Evolutionary conservation across 176 grass and related monocot species (phyloP).

Genomic region (Eleusine indica): DNA sequence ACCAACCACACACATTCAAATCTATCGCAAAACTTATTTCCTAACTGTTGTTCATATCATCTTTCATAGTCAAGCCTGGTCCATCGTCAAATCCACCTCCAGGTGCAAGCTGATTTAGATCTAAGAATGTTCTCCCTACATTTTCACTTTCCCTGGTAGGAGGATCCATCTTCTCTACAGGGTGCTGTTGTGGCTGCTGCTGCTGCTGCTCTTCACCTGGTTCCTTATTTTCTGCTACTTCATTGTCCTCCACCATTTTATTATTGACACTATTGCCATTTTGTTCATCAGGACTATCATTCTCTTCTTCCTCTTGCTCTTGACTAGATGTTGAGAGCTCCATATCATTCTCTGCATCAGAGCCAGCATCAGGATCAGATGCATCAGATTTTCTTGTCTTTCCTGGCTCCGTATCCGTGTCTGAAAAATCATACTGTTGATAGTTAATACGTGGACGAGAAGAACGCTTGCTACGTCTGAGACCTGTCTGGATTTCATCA

Average conservation of each 20-base stretch:
- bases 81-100: conserved; percentile 87
- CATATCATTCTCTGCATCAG: conserved; percentile 60
- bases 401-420: conserved; percentile 69
- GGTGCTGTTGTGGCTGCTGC: conserved; percentile 38
- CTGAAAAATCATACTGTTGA: conserved; percentile 83
- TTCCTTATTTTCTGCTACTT: conserved; percentile 55
- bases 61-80: conserved; percentile 64
- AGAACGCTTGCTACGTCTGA: conserved; percentile 90
- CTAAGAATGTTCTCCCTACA: conserved; percentile 84
- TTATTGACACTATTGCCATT: conserved; percentile 37
- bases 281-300: conserved; percentile 61
- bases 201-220: conserved; percentile 30
- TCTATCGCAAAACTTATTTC: conserved; percentile 37
- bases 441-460: conserved; percentile 78
- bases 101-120: conserved; percentile 96
- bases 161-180: conserved; percentile 59
- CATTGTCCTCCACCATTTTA: conserved; percentile 55
- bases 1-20: conserved; percentile 16
- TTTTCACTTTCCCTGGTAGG: conserved; percentile 47
- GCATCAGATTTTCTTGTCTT: conserved; percentile 72
- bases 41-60: conserved; percentile 82
- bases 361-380: conserved; percentile 63
- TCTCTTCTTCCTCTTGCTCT: conserved; percentile 66
- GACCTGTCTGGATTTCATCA: conserved; percentile 79
- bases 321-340: conserved; percentile 87